Evolutionary conservation across 768 basidiomycete species (phyloP).

Genomic region (Erythrobasidium yunnanense): DNA sequence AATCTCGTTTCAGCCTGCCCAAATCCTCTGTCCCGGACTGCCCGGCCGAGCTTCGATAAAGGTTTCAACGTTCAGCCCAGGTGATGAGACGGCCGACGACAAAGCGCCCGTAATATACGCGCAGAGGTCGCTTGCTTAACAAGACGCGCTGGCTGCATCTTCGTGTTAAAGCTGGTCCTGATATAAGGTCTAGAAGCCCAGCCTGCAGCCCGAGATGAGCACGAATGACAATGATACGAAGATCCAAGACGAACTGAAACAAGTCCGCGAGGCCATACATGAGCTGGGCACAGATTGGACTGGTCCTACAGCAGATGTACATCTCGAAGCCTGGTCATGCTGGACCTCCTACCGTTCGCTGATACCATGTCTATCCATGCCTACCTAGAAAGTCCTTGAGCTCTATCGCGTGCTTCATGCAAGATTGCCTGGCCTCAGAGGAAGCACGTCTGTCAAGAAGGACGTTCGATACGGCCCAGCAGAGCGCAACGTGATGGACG

Average conservation of each 20-base stretch:
- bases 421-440: not conserved
- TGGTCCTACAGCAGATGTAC: constrained; percentile 24
- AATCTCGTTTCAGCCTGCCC: no score
- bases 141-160: no score
- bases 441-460: not conserved
- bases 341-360: not conserved
- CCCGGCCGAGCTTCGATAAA: no score
- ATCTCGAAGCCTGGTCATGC: not conserved
- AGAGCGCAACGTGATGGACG: constrained; percentile 20
- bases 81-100: no score
- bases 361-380: not conserved
- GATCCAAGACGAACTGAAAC: constrained; percentile 1
- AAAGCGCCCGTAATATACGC: no score
- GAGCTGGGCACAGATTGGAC: constrained; percentile 14
- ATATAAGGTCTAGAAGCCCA: no score
- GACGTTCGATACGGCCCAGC: constrained; percentile 25
- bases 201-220: no score
- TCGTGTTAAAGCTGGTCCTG: no score
- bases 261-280: constrained; percentile 5
- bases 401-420: not conserved
- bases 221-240: no score
- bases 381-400: not conserved
- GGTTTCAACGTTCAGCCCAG: no score
- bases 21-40: no score
- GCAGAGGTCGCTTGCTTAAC: no score